These are phyloP conservation scores for Talaromyces sp. DNA, from an alignment of 2,329 filamentous ascomycete genomes.

Conservation along the genomic window DNA sequence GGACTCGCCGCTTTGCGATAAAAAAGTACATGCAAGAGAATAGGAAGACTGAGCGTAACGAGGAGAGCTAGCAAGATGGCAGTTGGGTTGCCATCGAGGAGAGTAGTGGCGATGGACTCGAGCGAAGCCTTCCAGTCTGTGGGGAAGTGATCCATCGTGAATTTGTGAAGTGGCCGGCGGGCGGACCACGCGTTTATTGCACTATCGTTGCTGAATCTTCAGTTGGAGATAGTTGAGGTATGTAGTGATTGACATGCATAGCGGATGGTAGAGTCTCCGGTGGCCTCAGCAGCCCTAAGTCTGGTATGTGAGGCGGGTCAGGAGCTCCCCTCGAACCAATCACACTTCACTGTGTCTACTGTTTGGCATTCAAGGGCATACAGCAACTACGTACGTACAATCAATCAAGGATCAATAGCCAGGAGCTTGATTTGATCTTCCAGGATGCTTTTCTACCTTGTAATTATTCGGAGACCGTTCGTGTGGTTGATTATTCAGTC, in stretches of 20 bases:
- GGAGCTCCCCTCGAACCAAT: slow-evolving; percentile 11
- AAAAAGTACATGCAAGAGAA: slow-evolving; percentile 74
- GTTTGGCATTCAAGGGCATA: slow-evolving; percentile 21
- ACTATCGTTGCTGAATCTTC: background rate
- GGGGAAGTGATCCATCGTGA: slow-evolving; percentile 23
- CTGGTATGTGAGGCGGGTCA: slow-evolving; percentile 18
- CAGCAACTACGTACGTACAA: background rate
- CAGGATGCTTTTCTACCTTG: background rate
- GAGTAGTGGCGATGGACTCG: slow-evolving; percentile 39
- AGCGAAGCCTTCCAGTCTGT: slow-evolving; percentile 37
- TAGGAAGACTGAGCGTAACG: slow-evolving; percentile 69
- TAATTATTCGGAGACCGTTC: background rate
- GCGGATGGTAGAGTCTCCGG: slow-evolving; percentile 7
- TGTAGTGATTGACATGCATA: background rate
- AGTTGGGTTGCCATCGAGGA: slow-evolving; percentile 45
- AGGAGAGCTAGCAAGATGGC: slow-evolving; percentile 65
- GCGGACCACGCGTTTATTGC: background rate
- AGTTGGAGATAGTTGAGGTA: background rate
- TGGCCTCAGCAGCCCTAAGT: slow-evolving; percentile 15
- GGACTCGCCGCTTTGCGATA: slow-evolving; percentile 64
- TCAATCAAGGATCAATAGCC: background rate
- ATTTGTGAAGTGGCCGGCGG: slow-evolving; percentile 3
- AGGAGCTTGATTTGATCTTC: background rate
- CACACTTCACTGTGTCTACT: background rate
- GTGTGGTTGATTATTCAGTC: background rate